Percentiles rank a stretch among this genome's conserved stretches.
Evolutionary conservation across 257 asterid species (phyloP).

Genomic region (Vinca minor): DNA sequence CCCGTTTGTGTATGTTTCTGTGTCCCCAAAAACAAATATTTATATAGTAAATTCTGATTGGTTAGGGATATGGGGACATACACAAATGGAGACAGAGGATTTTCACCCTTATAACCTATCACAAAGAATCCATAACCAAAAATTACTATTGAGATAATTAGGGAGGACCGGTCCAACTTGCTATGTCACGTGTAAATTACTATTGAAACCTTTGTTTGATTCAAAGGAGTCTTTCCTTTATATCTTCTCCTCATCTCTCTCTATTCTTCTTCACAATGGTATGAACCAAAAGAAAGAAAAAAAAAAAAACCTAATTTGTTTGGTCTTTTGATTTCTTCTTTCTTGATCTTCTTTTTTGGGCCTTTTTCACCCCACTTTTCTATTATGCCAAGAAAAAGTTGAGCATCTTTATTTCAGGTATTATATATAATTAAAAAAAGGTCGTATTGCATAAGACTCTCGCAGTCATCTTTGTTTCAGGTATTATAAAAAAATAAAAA

Average conservation of each 20-base stretch:
- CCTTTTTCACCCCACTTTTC: constrained; percentile 9
- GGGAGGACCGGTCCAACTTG: constrained; percentile 19
- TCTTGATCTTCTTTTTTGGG: constrained; percentile 11
- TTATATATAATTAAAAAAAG: too few species aligned
- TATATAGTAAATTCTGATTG: too few species aligned
- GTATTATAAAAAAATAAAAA: neutral
- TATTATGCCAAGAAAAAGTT: neutral
- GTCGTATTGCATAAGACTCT: too few species aligned
- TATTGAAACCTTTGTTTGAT: constrained; percentile 7
- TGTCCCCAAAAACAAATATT: too few species aligned
- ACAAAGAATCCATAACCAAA: constrained; percentile 1
- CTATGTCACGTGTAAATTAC: constrained; percentile 18
- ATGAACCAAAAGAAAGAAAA: too few species aligned
- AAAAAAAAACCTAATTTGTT: constrained; percentile 16
- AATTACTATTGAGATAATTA: neutral
- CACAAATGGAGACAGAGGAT: too few species aligned
- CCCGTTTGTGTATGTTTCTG: too few species aligned
- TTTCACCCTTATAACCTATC: too few species aligned
- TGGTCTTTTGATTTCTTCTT: constrained; percentile 13
- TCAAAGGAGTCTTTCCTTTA: neutral
- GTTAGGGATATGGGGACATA: too few species aligned
- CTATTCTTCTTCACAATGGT: too few species aligned
- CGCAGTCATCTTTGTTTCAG: too few species aligned
- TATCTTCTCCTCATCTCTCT: neutral
- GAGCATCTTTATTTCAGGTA: too few species aligned